Evolutionary conservation across 805 yeast genomes (phyloP).

Genomic region (Metschnikowia lunata): DNA sequence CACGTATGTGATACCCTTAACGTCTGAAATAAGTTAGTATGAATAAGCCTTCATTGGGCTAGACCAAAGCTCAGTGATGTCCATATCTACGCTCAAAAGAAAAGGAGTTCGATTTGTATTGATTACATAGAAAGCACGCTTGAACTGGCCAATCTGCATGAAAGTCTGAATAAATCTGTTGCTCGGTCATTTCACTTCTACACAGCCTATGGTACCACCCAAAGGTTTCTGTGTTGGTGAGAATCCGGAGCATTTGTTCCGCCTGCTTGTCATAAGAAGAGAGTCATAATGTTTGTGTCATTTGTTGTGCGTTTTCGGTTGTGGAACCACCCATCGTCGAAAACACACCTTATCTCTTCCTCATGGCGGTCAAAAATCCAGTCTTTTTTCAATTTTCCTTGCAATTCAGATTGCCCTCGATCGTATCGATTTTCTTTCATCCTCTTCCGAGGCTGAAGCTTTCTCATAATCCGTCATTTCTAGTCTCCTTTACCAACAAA

Average conservation of each 20-base stretch:
- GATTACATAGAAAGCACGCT: conserved; percentile 19
- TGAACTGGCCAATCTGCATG: conserved; percentile 12
- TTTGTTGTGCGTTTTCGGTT: no score
- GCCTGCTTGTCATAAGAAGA: conserved; percentile 9
- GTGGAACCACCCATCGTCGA: no score
- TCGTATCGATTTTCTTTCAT: conserved; percentile 6
- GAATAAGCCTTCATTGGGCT: background rate
- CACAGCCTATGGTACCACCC: conserved; percentile 10
- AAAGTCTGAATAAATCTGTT: conserved; percentile 8
- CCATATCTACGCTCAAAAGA: conserved; percentile 12
- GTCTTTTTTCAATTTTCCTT: conserved; percentile 9
- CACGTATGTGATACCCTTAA: conserved; percentile 92
- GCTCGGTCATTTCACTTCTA: no score
- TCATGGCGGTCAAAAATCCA: conserved; percentile 11
- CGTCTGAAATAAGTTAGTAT: conserved; percentile 59
- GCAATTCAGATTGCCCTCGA: conserved; percentile 11
- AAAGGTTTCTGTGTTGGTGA: background rate
- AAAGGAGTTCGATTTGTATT: conserved; percentile 22
- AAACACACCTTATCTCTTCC: conserved; percentile 4
- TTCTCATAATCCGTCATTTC: conserved; percentile 12
- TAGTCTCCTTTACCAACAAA: conserved; percentile 15
- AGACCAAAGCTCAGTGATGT: conserved; percentile 8
- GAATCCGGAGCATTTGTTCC: conserved; percentile 2
- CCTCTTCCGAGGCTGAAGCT: conserved; percentile 13
- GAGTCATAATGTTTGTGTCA: background rate